Conservation (phyloP, 2,329 filamentous ascomycete species). For the Ophiostoma pallidulum region DNA sequence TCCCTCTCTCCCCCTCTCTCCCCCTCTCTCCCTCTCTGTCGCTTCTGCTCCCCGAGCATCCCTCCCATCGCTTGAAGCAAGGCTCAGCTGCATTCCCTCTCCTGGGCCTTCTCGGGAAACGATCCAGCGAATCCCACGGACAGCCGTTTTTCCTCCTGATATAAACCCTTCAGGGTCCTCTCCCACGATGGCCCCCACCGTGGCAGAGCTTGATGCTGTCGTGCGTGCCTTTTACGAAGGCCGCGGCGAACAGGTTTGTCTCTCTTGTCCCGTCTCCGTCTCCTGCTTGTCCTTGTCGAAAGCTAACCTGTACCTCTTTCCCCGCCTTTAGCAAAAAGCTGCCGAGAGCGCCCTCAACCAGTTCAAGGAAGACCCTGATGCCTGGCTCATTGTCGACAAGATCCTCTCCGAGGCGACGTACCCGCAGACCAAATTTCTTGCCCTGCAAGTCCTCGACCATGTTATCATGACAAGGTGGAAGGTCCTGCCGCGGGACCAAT, state of each 20-base stretch:
- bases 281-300: conserved; percentile 6
- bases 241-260: conserved; percentile 77
- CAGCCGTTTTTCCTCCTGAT: background rate
- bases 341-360: conserved; percentile 89
- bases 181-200: conserved; percentile 54
- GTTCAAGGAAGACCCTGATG: conserved; percentile 99
- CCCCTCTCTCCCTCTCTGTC: background rate
- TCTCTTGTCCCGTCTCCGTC: conserved; percentile 4
- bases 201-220: conserved; percentile 91
- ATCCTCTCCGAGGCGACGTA: conserved; percentile 90
- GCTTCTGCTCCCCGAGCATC: no score
- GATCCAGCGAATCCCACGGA: background rate
- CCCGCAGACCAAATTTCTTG: conserved; percentile 94
- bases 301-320: conserved; percentile 28
- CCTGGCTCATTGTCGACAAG: conserved; percentile 95
- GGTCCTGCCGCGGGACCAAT: conserved; percentile 90
- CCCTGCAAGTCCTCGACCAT: conserved; percentile 92
- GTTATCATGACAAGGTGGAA: conserved; percentile 99
- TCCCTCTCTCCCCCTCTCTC: background rate
- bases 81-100: background rate
- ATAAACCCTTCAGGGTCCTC: background rate
- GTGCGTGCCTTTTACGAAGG: conserved; percentile 97
- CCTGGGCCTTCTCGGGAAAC: conserved; percentile 10
- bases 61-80: no score
- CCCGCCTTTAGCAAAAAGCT: conserved; percentile 70